Conservation (phyloP, 2,329 filamentous ascomycete species). For the Zasmidium citrigriseum region DNA sequence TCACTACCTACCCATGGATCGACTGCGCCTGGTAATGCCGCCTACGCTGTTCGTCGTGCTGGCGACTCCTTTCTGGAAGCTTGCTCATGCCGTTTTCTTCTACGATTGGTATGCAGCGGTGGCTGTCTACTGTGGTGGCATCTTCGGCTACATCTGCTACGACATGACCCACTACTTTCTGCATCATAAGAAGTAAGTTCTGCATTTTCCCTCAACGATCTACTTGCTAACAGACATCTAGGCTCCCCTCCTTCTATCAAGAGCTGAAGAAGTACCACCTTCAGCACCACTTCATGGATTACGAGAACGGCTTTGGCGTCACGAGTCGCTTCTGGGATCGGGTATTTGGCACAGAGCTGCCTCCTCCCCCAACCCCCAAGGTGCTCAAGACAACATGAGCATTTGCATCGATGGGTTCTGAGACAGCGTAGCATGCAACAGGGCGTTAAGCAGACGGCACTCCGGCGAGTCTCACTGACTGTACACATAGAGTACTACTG, state of each 20-base stretch:
- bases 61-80: conserved; percentile 86
- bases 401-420: neutral
- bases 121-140: conserved; percentile 80
- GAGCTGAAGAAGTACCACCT: conserved; percentile 96
- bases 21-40: conserved; percentile 94
- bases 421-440: conserved; percentile 13
- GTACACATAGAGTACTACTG: conserved; percentile 17
- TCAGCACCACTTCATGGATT: conserved; percentile 96
- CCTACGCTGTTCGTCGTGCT: conserved; percentile 82
- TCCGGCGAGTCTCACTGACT: neutral
- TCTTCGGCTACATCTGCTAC: conserved; percentile 96
- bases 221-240: conserved; percentile 31
- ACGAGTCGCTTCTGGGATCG: conserved; percentile 95
- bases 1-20: conserved; percentile 99
- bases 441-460: conserved; percentile 10
- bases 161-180: conserved; percentile 98
- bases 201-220: neutral
- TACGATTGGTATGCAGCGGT: conserved; percentile 83
- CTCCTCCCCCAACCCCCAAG: conserved; percentile 49
- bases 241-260: conserved; percentile 84
- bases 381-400: conserved; percentile 46
- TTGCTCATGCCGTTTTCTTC: conserved; percentile 79
- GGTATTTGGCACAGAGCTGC: conserved; percentile 86
- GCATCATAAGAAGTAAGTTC: conserved; percentile 78
- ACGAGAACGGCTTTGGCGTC: conserved; percentile 95